These are phyloP conservation scores for Sugiyamaella americana DNA, from an alignment of 805 yeast genomes.

Conservation along the genomic window DNA sequence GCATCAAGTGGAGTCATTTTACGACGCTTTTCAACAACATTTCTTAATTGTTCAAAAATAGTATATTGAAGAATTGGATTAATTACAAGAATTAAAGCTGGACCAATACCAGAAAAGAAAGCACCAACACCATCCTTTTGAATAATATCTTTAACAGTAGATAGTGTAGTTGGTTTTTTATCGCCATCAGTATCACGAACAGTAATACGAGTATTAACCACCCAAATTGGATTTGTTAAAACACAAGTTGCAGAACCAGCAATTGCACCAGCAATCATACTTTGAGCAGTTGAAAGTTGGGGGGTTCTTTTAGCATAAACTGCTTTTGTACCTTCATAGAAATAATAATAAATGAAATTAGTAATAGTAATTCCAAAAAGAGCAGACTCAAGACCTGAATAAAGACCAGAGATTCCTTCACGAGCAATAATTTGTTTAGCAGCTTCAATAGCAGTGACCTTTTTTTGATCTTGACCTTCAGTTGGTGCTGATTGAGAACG, in stretches of 20 bases:
- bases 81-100: slow-evolving; percentile 77
- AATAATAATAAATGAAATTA: slow-evolving; percentile 84
- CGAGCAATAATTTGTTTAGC: slow-evolving; percentile 44
- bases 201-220: slow-evolving; percentile 85
- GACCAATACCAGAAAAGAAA: slow-evolving; percentile 78
- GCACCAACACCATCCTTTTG: slow-evolving; percentile 65
- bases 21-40: slow-evolving; percentile 49
- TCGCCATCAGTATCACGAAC: slow-evolving; percentile 38
- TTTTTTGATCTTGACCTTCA: slow-evolving; percentile 16
- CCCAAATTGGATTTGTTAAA: slow-evolving; percentile 89
- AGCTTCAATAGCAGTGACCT: slow-evolving; percentile 33
- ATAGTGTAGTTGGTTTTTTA: slow-evolving; percentile 44
- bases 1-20: slow-evolving; percentile 67
- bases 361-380: slow-evolving; percentile 79
- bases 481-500: slow-evolving; percentile 26
- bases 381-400: slow-evolving; percentile 85
- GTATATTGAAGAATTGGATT: slow-evolving; percentile 93
- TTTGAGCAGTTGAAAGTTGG: slow-evolving; percentile 48
- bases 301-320: slow-evolving; percentile 17
- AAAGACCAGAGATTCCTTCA: slow-evolving; percentile 64
- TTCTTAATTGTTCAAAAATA: slow-evolving; percentile 79
- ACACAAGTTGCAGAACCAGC: slow-evolving; percentile 84
- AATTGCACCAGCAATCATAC: slow-evolving; percentile 71
- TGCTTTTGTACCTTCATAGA: slow-evolving; percentile 63
- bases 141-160: slow-evolving; percentile 55